These are phyloP conservation scores for Phytopythium kandeliae DNA, from an alignment of 352 stramenopile species.

Conservation along the genomic window DNA sequence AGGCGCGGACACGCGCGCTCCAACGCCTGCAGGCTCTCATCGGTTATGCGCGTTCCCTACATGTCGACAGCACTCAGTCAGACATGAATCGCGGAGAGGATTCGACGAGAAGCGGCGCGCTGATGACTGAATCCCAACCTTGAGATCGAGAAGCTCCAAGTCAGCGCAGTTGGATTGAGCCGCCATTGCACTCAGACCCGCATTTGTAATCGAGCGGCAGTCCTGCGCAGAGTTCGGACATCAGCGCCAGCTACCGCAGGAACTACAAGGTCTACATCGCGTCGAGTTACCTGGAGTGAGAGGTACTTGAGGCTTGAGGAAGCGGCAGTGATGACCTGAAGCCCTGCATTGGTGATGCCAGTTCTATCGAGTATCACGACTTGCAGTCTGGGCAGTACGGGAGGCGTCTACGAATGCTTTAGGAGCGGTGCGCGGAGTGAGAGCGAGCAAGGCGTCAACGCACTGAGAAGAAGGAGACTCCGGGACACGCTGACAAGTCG, in stretches of 20 bases:
- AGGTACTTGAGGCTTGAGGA: conserved; percentile 45
- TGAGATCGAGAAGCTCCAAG: conserved; percentile 58
- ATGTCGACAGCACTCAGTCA: not conserved
- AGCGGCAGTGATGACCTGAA: conserved; percentile 25
- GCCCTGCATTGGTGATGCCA: conserved; percentile 33
- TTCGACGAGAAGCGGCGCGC: not conserved
- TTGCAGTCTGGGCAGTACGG: conserved; percentile 29
- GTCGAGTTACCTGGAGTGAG: conserved; percentile 42
- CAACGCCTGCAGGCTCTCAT: conserved; percentile 32
- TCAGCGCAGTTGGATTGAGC: conserved; percentile 19
- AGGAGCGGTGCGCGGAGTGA: too few relatives aligned
- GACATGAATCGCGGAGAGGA: too few relatives aligned
- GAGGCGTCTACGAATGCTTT: not conserved
- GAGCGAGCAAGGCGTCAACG: not conserved
- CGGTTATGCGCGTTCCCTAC: conserved; percentile 48
- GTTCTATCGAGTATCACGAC: conserved; percentile 66
- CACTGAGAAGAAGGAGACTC: conserved; percentile 38
- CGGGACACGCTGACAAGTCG: conserved; percentile 47
- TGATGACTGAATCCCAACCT: conserved; percentile 22
- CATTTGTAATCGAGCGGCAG: conserved; percentile 43
- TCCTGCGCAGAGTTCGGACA: conserved; percentile 20
- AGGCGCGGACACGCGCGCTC: conserved; percentile 31
- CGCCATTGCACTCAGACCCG: conserved; percentile 32
- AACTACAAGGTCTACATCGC: conserved; percentile 3
- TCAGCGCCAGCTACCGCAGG: not conserved